These are phyloP conservation scores for Thermoascus crustaceus DNA, from an alignment of 2,329 filamentous ascomycete genomes.

Conservation along the genomic window DNA sequence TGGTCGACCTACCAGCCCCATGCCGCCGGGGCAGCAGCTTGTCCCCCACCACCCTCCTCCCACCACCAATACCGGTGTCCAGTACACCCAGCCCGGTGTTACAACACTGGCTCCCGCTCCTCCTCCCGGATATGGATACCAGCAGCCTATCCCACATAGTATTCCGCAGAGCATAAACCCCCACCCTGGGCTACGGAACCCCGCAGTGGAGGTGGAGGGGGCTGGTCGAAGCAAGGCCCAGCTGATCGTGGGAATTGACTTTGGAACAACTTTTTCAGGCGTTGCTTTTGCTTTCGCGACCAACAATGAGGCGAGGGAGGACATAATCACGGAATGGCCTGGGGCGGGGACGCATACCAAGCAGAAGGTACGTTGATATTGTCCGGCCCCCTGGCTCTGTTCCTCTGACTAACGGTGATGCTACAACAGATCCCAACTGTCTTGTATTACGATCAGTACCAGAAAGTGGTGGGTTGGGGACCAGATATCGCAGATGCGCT, in stretches of 20 bases:
- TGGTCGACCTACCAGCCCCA: conserved; percentile 46
- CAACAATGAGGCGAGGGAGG: conserved; percentile 94
- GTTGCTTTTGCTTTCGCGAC: conserved; percentile 90
- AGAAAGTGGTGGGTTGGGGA: conserved; percentile 99
- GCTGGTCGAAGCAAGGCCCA: conserved; percentile 88
- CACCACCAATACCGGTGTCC: conserved; percentile 48
- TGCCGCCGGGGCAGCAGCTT: conserved; percentile 37
- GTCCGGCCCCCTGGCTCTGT: conserved; percentile 6
- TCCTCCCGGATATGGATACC: conserved; percentile 40
- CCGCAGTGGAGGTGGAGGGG: conserved; percentile 66
- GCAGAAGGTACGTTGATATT: conserved; percentile 65
- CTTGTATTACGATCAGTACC: conserved; percentile 99
- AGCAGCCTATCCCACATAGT: conserved; percentile 23
- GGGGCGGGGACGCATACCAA: conserved; percentile 96
- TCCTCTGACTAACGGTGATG: conserved; percentile 5
- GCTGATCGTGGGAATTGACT: conserved; percentile 97
- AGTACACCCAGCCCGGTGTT: conserved; percentile 37
- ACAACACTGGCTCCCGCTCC: conserved; percentile 29
- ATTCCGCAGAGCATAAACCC: conserved; percentile 20
- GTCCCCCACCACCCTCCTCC: conserved; percentile 35
- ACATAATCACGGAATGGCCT: conserved; percentile 98
- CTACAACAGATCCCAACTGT: conserved; percentile 82
- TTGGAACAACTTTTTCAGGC: conserved; percentile 96
- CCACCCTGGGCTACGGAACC: conserved; percentile 20
- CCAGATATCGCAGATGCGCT: conserved; percentile 96